A percentile compares a stretch with the other conserved stretches of the same genome.
phyloP scores from a whole-genome alignment of 371 early-diverging fungal species.

The Mucor plumbeus region DNA sequence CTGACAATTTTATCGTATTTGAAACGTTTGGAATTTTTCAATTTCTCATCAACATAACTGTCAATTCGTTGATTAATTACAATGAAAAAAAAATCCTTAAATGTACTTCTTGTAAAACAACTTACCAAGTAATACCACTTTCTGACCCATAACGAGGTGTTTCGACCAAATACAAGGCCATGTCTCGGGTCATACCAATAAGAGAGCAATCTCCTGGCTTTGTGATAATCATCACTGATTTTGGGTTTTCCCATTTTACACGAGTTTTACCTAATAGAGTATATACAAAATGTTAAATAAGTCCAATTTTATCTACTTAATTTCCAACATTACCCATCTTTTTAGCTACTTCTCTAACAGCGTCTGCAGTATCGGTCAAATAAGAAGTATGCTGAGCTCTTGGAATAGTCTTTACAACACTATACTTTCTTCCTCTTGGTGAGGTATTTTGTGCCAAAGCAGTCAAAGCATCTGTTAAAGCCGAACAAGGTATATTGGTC shows the following conservation, averaged over 20 bases:
- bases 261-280: slow-evolving; percentile 41
- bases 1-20: slow-evolving; percentile 50
- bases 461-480: slow-evolving; percentile 26
- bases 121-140: slow-evolving; percentile 71
- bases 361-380: slow-evolving; percentile 49
- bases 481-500: slow-evolving; percentile 26
- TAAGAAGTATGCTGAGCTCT: slow-evolving; percentile 29
- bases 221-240: slow-evolving; percentile 87
- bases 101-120: too few relatives aligned
- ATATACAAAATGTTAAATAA: background rate
- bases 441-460: slow-evolving; percentile 25
- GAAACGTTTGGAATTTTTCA: slow-evolving; percentile 68
- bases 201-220: slow-evolving; percentile 88
- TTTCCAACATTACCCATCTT: slow-evolving; percentile 28
- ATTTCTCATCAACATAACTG: slow-evolving; percentile 70
- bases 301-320: background rate
- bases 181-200: slow-evolving; percentile 77
- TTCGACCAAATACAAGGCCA: slow-evolving; percentile 80
- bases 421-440: slow-evolving; percentile 11
- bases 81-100: background rate
- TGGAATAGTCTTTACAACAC: slow-evolving; percentile 26
- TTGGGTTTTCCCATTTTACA: slow-evolving; percentile 71
- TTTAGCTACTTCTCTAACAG: slow-evolving; percentile 48
- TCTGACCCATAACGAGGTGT: slow-evolving; percentile 50
- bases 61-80: background rate